Conservation (phyloP, 306 rosid genomes). For the Begonia masoniana region DNA sequence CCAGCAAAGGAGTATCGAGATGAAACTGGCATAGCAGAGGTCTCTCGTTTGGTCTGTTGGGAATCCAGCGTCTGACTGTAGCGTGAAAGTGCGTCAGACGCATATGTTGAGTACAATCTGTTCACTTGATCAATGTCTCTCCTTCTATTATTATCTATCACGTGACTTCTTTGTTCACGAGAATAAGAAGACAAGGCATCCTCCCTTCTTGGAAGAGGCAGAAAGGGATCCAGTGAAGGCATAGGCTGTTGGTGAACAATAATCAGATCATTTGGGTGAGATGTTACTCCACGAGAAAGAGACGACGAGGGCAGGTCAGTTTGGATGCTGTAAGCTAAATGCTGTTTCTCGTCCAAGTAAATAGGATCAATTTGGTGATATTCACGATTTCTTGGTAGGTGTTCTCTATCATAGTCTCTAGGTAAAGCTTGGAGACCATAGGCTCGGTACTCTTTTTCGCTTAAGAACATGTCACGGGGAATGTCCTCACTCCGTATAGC, state of each 20-base stretch:
- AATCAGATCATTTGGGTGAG: conserved; percentile 27
- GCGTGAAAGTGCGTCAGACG: conserved; percentile 31
- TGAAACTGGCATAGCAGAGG: conserved; percentile 29
- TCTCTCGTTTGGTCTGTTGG: conserved; percentile 17
- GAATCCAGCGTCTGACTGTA: conserved; percentile 22
- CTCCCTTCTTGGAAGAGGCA: conserved; percentile 33
- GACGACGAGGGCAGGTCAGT: conserved; percentile 17
- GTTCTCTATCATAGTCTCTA: conserved; percentile 40
- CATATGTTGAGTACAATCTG: conserved; percentile 40
- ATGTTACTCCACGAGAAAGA: conserved; percentile 12
- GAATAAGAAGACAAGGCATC: conserved; percentile 25
- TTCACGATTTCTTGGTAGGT: conserved; percentile 27
- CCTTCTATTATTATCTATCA: conserved; percentile 20
- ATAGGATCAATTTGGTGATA: conserved; percentile 22
- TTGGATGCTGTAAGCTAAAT: conserved; percentile 24
- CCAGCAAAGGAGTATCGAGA: conserved; percentile 60
- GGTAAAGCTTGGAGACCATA: conserved; percentile 42
- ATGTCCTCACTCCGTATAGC: conserved; percentile 28
- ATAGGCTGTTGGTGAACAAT: conserved; percentile 19
- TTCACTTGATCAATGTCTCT: conserved; percentile 31
- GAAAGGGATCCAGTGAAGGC: conserved; percentile 29
- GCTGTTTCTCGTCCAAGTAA: conserved; percentile 29
- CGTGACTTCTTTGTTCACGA: conserved; percentile 22
- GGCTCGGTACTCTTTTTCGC: conserved; percentile 47
- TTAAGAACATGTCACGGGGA: conserved; percentile 33